Base-by-base conservation (phyloP, 192 early-diverging fungal genomes). In the Coemansia umbellata region DNA sequence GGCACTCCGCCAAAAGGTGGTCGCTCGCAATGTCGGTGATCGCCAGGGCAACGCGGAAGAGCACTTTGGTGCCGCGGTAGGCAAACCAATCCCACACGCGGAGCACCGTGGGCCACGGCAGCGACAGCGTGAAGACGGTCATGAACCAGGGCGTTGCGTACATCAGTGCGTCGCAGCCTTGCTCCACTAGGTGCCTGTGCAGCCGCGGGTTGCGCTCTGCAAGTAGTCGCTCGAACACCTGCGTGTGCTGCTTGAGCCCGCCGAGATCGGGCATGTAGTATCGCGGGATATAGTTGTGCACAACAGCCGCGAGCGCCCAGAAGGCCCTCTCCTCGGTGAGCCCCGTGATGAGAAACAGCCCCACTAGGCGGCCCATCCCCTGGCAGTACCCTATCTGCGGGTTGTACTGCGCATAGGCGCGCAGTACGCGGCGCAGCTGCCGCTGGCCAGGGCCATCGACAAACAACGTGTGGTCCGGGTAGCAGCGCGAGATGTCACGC, bases 141-240 rank as follows among this genome's bases (percentile, higher is more conserved):
- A 98, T 72, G 50, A 96, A 95, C 95, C 95, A 98, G 27, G 89
- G 87, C 4, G 95, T 87, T 22, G 91, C 87, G 37, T 92, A 98
- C 87, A 91, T 94, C 30, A 96, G 63, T 5, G 91, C 91, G 19
- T 80, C 74, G 28, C 94, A 82, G 31, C 88, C 89, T 50, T 94
- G 85, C 31, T 75, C 56, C 10, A 74, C 78, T 74, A 94, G 57
- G 58, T 93, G 86, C 17, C 69, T 75, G 8, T 85, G 80, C 53
- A 94, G 66, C 30, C 73, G 78, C 14, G 83, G 78, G 27, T 83
- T 78, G 40, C 87, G 85, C 49, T 87, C 86, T 28, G 68, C 47
- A 48, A 97, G 56, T 19, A 92, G 67, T 23, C 78, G 59, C 27
- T 91, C 91, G 72, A 97, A 93, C 19, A 89, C 87, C 5, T 79